Evolutionary conservation across 2,329 filamentous ascomycete species (phyloP).

Genomic region (Fusarium austroafricanum): DNA sequence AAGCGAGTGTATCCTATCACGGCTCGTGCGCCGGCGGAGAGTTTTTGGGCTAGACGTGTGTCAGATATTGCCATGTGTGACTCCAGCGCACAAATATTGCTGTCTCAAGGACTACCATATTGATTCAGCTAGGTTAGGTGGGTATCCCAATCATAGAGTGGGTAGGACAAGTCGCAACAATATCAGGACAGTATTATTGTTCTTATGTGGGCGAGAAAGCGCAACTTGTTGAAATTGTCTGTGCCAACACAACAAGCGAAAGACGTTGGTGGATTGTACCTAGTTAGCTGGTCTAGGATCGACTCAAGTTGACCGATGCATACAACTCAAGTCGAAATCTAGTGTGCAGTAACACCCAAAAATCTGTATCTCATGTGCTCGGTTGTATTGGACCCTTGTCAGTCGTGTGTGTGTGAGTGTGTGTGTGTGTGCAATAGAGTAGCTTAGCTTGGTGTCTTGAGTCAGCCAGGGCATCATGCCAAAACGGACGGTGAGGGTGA

Average conservation of each 20-base stretch:
- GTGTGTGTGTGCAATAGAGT: constrained; percentile 16
- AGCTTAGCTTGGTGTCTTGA: constrained; percentile 21
- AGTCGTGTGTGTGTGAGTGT: constrained; percentile 6
- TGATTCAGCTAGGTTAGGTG: neutral
- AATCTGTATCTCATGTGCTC: constrained; percentile 30
- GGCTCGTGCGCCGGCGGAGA: constrained; percentile 30
- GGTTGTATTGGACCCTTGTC: constrained; percentile 26
- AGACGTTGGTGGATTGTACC: constrained; percentile 1
- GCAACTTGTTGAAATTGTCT: constrained; percentile 7
- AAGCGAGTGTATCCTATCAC: constrained; percentile 18
- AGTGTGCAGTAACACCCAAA: constrained; percentile 19
- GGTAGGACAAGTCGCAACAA: constrained; percentile 2
- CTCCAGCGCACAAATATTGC: neutral
- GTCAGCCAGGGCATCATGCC: constrained; percentile 33
- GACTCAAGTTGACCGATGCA: constrained; percentile 1
- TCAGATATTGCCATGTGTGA: constrained; percentile 9
- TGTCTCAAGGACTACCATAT: neutral
- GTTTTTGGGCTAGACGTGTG: constrained; percentile 10
- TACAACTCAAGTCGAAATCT: neutral
- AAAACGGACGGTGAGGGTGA: constrained; percentile 11
- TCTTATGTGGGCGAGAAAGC: constrained; percentile 16
- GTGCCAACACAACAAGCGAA: constrained; percentile 14
- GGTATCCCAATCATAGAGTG: neutral
- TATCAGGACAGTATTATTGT: constrained; percentile 8
- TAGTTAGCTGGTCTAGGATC: constrained; percentile 3